These are phyloP conservation scores for Aureobasidium sp. DNA, from an alignment of 2,329 filamentous ascomycete species.

Conservation along the genomic window DNA sequence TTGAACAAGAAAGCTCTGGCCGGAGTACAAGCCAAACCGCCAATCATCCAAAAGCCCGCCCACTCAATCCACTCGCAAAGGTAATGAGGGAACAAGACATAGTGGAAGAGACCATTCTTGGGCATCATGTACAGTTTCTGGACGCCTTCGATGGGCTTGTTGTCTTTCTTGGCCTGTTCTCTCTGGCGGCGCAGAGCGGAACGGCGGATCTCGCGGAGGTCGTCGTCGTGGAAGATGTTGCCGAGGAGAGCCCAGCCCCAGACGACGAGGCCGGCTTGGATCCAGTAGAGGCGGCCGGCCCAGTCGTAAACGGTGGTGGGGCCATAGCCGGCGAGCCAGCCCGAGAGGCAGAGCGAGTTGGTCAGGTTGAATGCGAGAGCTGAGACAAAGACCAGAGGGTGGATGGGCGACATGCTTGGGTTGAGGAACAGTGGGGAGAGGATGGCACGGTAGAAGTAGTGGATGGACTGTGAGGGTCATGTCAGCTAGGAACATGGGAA, in stretches of 20 bases:
- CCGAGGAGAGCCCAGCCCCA: constrained; percentile 70
- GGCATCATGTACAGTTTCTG: constrained; percentile 86
- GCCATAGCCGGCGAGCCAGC: constrained; percentile 78
- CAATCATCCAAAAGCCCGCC: constrained; percentile 77
- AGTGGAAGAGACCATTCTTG: constrained; percentile 71
- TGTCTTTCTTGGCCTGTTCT: constrained; percentile 38
- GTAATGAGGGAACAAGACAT: constrained; percentile 86
- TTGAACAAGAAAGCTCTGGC: constrained; percentile 79
- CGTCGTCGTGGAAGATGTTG: constrained; percentile 87
- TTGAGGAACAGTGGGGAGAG: constrained; percentile 71
- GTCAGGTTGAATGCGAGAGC: constrained; percentile 69
- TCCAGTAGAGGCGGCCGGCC: constrained; percentile 38
- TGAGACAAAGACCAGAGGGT: constrained; percentile 57
- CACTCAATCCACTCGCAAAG: constrained; percentile 97
- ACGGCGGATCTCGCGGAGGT: constrained; percentile 77
- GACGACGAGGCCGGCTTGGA: constrained; percentile 60
- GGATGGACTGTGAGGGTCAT: constrained; percentile 52
- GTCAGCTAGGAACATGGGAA: constrained; percentile 22
- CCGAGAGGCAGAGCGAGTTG: constrained; percentile 71
- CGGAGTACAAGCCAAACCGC: constrained; percentile 59
- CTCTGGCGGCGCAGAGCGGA: constrained; percentile 57
- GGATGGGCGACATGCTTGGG: constrained; percentile 88
- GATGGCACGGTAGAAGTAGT: constrained; percentile 87
- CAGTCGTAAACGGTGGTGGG: constrained; percentile 53
- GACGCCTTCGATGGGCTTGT: constrained; percentile 45